A percentile compares a stretch with the other conserved stretches of the same genome.
phyloP scores from a whole-genome alignment of 2,329 filamentous ascomycete genomes.

The Botryotinia globosa region DNA sequence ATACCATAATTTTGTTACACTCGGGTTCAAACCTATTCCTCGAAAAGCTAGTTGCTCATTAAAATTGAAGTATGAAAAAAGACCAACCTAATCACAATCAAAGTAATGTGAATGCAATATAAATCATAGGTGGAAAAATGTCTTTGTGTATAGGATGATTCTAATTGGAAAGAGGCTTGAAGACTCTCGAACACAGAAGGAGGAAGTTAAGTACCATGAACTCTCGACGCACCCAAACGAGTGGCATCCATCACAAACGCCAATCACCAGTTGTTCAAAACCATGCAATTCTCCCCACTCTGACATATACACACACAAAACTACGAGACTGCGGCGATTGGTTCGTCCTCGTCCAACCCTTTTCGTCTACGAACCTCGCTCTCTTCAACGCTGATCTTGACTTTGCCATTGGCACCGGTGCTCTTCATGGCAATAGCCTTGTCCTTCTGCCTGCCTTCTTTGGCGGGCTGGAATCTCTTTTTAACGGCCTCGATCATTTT shows the following conservation, averaged over 20 bases:
- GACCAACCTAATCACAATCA: background rate
- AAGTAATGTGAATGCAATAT: background rate
- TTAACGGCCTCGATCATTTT: conserved; percentile 81
- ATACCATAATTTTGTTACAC: background rate
- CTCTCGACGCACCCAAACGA: background rate
- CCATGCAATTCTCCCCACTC: background rate
- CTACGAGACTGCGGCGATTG: conserved; percentile 14
- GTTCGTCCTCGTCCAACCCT: conserved; percentile 14
- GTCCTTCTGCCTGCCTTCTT: conserved; percentile 38
- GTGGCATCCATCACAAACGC: background rate
- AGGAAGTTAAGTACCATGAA: background rate
- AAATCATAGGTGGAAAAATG: background rate
- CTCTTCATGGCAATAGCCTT: conserved; percentile 33
- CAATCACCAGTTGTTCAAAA: background rate
- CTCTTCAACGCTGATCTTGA: conserved; percentile 35
- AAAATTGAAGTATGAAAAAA: background rate
- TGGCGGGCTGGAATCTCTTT: conserved; percentile 65
- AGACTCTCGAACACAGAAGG: background rate
- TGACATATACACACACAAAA: conserved; percentile 9
- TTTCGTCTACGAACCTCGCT: conserved; percentile 38
- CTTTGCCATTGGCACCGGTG: conserved; percentile 34
- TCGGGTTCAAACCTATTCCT: background rate
- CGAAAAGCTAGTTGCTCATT: background rate
- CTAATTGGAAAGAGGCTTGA: background rate
- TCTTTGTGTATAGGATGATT: conserved; percentile 8